Evolutionary conservation across 148 eudicot genomes (phyloP).

Genomic region (Chenopodium berlandieri): DNA sequence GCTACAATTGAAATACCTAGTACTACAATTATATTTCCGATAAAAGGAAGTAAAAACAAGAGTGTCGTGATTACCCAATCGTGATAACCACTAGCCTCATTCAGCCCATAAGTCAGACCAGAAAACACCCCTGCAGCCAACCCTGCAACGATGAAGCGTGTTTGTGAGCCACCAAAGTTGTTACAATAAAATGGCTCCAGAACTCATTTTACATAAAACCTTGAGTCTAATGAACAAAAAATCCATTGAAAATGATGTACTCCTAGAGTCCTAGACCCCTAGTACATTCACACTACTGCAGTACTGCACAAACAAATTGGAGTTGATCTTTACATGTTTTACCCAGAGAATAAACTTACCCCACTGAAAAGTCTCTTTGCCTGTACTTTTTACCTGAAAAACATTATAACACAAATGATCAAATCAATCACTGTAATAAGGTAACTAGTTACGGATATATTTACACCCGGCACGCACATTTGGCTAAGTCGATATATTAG

Average conservation of each 20-base stretch:
- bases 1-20: background rate
- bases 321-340: background rate
- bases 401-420: background rate
- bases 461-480: background rate
- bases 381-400: constrained; percentile 71
- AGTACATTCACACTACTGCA: background rate
- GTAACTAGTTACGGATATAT: background rate
- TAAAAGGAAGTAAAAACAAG: background rate
- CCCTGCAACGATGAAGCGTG: constrained; percentile 38
- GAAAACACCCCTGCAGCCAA: constrained; percentile 89
- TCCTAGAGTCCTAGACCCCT: background rate
- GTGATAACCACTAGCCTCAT: constrained; percentile 90
- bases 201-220: background rate
- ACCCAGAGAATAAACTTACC: constrained; percentile 38
- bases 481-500: background rate
- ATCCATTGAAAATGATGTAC: background rate
- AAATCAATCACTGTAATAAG: background rate
- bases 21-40: background rate
- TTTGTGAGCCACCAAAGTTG: background rate
- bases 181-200: background rate
- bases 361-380: constrained; percentile 93
- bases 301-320: background rate
- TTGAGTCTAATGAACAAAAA: background rate
- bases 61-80: constrained; percentile 67
- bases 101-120: constrained; percentile 86